phyloP scores from a whole-genome alignment of 1,284 basidiomycete species.

The Apiotrichum laibachii region DNA sequence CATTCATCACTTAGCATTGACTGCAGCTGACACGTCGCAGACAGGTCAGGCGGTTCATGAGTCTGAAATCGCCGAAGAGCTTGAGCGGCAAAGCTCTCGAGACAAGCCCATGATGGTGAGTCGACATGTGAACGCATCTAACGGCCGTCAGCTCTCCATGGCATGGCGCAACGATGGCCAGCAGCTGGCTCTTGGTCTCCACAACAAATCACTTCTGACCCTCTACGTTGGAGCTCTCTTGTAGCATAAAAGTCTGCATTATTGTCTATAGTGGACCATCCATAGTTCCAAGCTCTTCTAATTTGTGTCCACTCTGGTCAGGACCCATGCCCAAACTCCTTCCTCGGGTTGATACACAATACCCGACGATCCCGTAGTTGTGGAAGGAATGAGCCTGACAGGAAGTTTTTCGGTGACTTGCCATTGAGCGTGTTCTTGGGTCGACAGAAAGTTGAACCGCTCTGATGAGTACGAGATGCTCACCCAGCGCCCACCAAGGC shows the following conservation, averaged over 20 bases:
- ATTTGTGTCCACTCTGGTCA: not conserved
- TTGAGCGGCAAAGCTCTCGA: constrained; percentile 24
- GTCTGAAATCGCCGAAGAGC: constrained; percentile 37
- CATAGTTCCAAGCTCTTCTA: not conserved
- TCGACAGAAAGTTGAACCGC: constrained; percentile 29
- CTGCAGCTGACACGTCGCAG: constrained; percentile 13
- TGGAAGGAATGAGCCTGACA: not conserved
- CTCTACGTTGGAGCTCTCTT: constrained; percentile 29
- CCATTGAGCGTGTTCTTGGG: not conserved
- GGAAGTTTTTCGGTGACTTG: constrained; percentile 2
- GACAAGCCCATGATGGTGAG: constrained; percentile 40
- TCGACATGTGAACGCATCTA: not conserved
- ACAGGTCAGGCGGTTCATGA: constrained; percentile 30
- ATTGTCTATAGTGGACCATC: too few relatives aligned
- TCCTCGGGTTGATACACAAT: constrained; percentile 16
- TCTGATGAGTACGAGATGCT: constrained; percentile 39
- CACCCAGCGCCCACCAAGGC: constrained; percentile 31
- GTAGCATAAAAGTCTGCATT: not conserved
- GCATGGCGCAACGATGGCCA: constrained; percentile 43
- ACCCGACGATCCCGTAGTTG: not conserved
- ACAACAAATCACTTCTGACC: constrained; percentile 39
- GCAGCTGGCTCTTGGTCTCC: constrained; percentile 40
- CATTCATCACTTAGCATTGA: too few relatives aligned
- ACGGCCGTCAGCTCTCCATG: constrained; percentile 31
- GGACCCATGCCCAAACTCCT: constrained; percentile 18